These are phyloP conservation scores for Babesia bovis DNA, from an alignment of 169 alveolate species.

Conservation along the genomic window DNA sequence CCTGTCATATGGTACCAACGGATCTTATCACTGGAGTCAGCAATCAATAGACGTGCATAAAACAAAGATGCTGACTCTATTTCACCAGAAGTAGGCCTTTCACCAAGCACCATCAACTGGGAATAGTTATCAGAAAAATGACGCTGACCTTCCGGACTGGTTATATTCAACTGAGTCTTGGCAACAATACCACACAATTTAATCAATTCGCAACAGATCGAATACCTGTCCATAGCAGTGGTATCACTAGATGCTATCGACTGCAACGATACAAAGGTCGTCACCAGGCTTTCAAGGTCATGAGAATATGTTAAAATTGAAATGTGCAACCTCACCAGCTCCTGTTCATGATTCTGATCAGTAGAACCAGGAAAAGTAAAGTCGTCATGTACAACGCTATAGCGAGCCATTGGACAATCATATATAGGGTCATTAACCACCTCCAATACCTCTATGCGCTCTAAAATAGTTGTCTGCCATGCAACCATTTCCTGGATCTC, in stretches of 20 bases:
- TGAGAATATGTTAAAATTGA: neutral
- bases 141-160: slow-evolving; percentile 14
- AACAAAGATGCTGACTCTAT: slow-evolving; percentile 13
- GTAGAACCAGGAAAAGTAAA: neutral
- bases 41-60: slow-evolving; percentile 12
- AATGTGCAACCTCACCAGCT: neutral
- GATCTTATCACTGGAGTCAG: slow-evolving; percentile 14
- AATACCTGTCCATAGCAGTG: slow-evolving; percentile 10
- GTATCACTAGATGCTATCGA: neutral
- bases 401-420: neutral
- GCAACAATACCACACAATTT: slow-evolving; percentile 5
- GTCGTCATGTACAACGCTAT: neutral
- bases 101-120: neutral
- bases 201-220: slow-evolving; percentile 2
- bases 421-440: neutral
- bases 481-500: neutral
- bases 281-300: neutral
- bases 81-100: slow-evolving; percentile 16
- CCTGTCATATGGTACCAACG: slow-evolving; percentile 33
- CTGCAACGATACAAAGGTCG: neutral
- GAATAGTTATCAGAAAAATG: neutral
- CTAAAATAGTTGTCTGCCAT: neutral
- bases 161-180: slow-evolving; percentile 3
- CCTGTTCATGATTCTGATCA: slow-evolving; percentile 3
- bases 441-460: slow-evolving; percentile 9